Base-by-base conservation (phyloP, 1,284 basidiomycete species). In the Leccinum griseonigrum region DNA sequence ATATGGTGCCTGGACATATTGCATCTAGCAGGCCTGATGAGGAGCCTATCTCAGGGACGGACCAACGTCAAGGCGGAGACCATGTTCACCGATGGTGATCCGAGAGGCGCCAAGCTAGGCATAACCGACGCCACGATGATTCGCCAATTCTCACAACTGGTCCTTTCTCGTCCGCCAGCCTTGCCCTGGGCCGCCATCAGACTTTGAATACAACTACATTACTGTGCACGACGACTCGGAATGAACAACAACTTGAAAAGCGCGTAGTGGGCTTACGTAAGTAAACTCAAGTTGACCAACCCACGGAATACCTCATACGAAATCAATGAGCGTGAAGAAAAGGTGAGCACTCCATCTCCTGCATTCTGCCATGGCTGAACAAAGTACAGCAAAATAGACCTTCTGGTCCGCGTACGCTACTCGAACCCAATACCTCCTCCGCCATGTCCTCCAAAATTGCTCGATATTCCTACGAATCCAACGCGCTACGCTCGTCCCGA, bases 361-460 rank as follows among this genome's bases (percentile, higher is more conserved):
- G 13, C 46, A 13, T 29, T 10, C 14, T 13, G 8, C 22, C 22
- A 16, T 29, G 28, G 54, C 63, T 26, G 62, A 32, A 28, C 40
- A n/a, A 60, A 29, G 31, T 34, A 54, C 75, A 82, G 85, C 65
- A 94, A 94, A 78, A 81, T 93, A 54, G 95, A 97, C 75, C 85
- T 98, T 43, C 81, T 97, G 60, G 92, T 97, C 59, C 87, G 93
- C 60, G 94, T 97, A 31, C 90, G 96, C 16, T 97, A 95, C 76
- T 85, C 88, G 55, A 97, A 98, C 77, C 94, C 94, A 3, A 85
- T 98, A 3, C 95, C 95, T 3, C 82, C 94, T 10, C 95, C 96
- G 40, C 94, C 95, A 79, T 97, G 93, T 81, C 95, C 95, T 13
- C 95, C 95, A 43, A 97, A 97, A 77, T 79, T 97, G 16, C 82